Evolutionary conservation across 2,329 filamentous ascomycete species (phyloP), one percentile per base, ranked within the genome.

Genomic region (Alternaria hordeiaustralica): DNA sequence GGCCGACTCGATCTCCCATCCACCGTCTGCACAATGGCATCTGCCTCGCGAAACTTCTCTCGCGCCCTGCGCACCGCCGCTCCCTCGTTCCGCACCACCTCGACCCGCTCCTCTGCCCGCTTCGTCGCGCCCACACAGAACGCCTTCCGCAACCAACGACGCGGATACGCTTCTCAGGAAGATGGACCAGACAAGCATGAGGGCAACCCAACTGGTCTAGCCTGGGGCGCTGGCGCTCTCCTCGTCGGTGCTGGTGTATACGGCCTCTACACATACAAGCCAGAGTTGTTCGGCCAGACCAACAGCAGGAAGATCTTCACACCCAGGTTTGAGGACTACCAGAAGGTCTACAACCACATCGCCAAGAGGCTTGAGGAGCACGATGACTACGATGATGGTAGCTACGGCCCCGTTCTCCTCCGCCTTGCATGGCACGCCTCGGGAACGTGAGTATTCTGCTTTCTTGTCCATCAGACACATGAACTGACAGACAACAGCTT

Each of bases 301-400:
- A 74, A 67, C 68, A 78, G 59, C 58, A 81, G 76, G 79, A 74
- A 36, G 71, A 84, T 79, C 87, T 91, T 95, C 84, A 87, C 84
- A 55, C 93, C 94, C 65, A 91, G 88, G 76, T 89, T 91, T 82
- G 90, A 91, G 74, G 94, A 99, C 83, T 98, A 97, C 86, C 94
- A 97, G 86, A 91, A 92, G 82, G 93, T 98, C 58, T 98, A 98
- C 85, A 88, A 97, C 80, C 90, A 90, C 77, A 89, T 98, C 73
- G 94, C 95, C 59, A 83, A 85, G 77, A 86, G 86, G 65, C 85
- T 98, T 59, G 90, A 96, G 81, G 92, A 97, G 83, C 89, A 97
- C 79, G 93, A 96, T 73, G 91, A 97, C 71, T 98, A 98, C 80
- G 95, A 98, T 77, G 95, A 99, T 81, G 95, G 96, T 72, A 96